phyloP scores from a whole-genome alignment of 2,329 filamentous ascomycete genomes.

The Cadophora luteo-olivacea region DNA sequence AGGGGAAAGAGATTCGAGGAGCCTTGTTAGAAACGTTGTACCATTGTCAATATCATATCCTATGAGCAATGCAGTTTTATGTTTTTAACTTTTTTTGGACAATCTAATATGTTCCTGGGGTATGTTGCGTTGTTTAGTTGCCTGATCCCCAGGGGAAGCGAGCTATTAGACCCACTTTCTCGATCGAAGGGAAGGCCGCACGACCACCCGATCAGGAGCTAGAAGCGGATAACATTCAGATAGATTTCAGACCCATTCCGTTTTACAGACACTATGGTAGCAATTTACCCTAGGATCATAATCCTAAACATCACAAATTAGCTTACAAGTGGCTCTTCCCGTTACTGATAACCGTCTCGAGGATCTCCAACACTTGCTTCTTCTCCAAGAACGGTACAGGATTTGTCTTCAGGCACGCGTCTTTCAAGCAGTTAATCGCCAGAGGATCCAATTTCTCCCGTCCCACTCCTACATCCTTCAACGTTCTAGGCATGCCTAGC shows the following conservation, averaged over 20 bases:
- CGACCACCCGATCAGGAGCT: not conserved
- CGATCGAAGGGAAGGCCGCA: not conserved
- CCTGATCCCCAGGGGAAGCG: conserved; percentile 1
- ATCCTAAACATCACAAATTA: not conserved
- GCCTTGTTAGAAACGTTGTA: not conserved
- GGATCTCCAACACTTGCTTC: conserved; percentile 44
- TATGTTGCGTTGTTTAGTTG: not conserved
- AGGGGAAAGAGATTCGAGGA: not conserved
- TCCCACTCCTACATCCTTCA: conserved; percentile 56
- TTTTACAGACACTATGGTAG: not conserved
- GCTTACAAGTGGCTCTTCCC: conserved; percentile 17
- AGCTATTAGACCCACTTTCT: not conserved
- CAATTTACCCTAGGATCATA: not conserved
- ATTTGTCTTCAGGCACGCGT: conserved; percentile 57
- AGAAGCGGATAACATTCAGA: not conserved
- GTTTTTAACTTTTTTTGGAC: not conserved
- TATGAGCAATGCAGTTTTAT: not conserved
- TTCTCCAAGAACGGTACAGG: conserved; percentile 46
- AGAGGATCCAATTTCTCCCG: conserved; percentile 55
- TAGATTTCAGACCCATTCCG: no score
- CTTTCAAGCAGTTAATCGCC: conserved; percentile 54
- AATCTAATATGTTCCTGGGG: not conserved
- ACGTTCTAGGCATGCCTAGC: conserved; percentile 57
- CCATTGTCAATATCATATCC: no score
- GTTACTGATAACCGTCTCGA: conserved; percentile 44